Evolutionary conservation across 75 land plant genomes (phyloP), one percentile per base, ranked within the genome.

Genomic region (Selaginella moellendorffii): DNA sequence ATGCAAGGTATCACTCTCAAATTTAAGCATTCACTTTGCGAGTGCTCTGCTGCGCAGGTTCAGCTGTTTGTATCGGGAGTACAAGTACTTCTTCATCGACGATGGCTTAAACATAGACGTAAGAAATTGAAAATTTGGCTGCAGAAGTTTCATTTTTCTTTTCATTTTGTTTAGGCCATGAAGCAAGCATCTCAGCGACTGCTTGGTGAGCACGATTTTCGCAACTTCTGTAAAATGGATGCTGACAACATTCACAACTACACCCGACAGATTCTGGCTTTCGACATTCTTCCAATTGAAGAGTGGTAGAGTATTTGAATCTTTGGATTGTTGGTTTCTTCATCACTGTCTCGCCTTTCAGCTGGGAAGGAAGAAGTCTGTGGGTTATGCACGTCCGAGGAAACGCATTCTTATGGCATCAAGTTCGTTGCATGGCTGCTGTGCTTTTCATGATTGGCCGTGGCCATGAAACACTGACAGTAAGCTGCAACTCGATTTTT

Each of bases 221-320:
- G 96, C 27, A 92, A 92, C 51, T 92, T 92, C 63, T 92, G 97
- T 71, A 92, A 88, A 71, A 92, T 92, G 97, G 97, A 92, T 80
- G 97, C 97, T 30, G 63, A 59, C 18, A 85, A 85, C 69, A 88
- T 92, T 10, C 88, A 80, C 54, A 88, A 78, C 71, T 92, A 83
- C 64, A 81, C 29, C 66, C 88, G 97, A 17, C 72, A 24, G n/a
- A 76, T 92, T 53, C 66, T 69, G 30, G 54, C 53, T 18, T 92
- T 88, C 69, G 75, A 79, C 31, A 83, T 91, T 36, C 52, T 71
- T 54, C 69, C 73, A 52, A 68, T 59, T 25, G 28, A 67, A 63
- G 76, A 78, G 74, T 74, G 69, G 86, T 83, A n/a, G n/a, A 62
- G 71, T 30, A 29, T 20, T 20, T 30, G 36, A 36, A 36, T 36